Percentiles rank a stretch among this genome's conserved stretches.
phyloP scores from a whole-genome alignment of 2,329 filamentous ascomycete genomes.

The Venturia oleaginea region DNA sequence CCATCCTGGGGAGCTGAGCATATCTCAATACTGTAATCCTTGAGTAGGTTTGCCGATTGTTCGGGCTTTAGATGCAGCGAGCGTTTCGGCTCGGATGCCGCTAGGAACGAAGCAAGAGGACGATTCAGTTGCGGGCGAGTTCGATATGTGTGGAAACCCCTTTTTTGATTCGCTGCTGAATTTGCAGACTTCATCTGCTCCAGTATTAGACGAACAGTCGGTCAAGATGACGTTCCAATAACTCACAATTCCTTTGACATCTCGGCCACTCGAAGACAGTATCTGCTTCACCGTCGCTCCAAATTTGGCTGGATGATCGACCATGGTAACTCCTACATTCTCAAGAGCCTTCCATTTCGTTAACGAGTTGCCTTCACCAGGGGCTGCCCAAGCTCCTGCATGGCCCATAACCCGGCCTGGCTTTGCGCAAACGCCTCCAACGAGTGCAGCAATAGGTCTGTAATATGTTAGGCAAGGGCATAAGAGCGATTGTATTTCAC shows the following conservation, averaged over 20 bases:
- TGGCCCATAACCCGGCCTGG: conserved; percentile 66
- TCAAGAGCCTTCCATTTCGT: conserved; percentile 61
- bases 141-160: conserved; percentile 36
- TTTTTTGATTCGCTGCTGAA: conserved; percentile 36
- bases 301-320: conserved; percentile 69
- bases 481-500: conserved; percentile 22
- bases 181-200: conserved; percentile 21
- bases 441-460: conserved; percentile 62
- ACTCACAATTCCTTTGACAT: conserved; percentile 31
- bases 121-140: conserved; percentile 15
- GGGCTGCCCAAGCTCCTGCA: conserved; percentile 61
- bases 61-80: conserved; percentile 47
- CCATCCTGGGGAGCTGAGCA: conserved; percentile 27
- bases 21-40: conserved; percentile 40
- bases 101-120: not conserved
- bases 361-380: conserved; percentile 54
- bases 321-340: conserved; percentile 57
- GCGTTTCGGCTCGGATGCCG: conserved; percentile 33
- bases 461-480: conserved; percentile 12
- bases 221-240: not conserved
- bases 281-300: conserved; percentile 58
- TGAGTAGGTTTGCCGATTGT: conserved; percentile 48
- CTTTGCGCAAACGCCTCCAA: conserved; percentile 58
- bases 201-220: not conserved
- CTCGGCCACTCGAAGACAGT: conserved; percentile 33